These are phyloP conservation scores for Polyrhizophydium stewartii DNA, from an alignment of 371 early-diverging fungal genomes.

Conservation along the genomic window DNA sequence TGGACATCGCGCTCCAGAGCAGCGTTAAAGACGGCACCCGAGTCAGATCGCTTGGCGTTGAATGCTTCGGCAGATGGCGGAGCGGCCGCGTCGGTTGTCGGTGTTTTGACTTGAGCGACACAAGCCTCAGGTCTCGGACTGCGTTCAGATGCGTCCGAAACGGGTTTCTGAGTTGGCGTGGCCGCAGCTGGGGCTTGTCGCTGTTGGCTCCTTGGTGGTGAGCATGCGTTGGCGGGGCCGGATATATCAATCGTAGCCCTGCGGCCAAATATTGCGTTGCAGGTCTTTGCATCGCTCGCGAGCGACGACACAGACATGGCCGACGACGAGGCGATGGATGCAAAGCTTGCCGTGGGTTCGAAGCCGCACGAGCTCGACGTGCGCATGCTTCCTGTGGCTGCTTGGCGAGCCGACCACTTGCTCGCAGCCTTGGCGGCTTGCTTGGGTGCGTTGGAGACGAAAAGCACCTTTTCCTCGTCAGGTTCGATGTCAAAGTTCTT, in stretches of 20 bases:
- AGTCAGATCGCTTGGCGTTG: slow-evolving; percentile 2
- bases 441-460: not conserved
- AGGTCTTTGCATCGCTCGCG: not conserved
- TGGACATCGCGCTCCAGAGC: not conserved
- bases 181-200: no score
- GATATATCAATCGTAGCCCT: no score
- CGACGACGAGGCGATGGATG: not conserved
- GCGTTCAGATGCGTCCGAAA: no score
- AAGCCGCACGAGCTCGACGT: no score
- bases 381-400: no score
- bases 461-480: slow-evolving; percentile 1
- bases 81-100: no score
- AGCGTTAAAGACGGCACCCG: not conserved
- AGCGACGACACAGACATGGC: not conserved
- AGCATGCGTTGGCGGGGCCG: no score
- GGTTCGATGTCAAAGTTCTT: slow-evolving; percentile 4
- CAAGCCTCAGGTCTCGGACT: no score
- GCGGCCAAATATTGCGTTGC: not conserved
- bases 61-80: not conserved
- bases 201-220: no score
- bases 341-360: no score
- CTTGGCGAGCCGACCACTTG: not conserved
- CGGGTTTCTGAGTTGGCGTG: no score
- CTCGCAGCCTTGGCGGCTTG: not conserved
- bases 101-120: no score